Evolutionary conservation across 805 yeast genomes (phyloP).

Genomic region (Wickerhamiella azyma): DNA sequence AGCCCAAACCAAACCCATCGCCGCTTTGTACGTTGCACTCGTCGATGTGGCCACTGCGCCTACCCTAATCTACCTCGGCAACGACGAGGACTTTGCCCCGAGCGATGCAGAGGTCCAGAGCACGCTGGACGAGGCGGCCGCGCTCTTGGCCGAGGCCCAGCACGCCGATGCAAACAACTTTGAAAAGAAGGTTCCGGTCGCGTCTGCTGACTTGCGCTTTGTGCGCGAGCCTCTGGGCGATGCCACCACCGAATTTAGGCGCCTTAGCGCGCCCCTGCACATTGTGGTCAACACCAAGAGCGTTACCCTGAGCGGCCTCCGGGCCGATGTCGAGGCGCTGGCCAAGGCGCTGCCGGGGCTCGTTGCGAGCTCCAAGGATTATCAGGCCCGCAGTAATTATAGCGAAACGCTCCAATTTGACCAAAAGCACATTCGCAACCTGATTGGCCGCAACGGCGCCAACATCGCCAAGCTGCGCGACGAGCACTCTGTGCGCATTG

Average conservation of each 20-base stretch:
- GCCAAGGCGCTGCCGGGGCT: slow-evolving; percentile 39
- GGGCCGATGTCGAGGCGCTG: slow-evolving; percentile 44
- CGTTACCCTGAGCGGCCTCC: slow-evolving; percentile 37
- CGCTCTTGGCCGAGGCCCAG: slow-evolving; percentile 44
- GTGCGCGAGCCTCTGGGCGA: slow-evolving; percentile 39
- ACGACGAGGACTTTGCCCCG: slow-evolving; percentile 57
- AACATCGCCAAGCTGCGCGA: slow-evolving; percentile 54
- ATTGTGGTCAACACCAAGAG: slow-evolving; percentile 37
- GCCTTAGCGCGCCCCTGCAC: slow-evolving; percentile 1
- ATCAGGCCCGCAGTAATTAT: slow-evolving; percentile 34
- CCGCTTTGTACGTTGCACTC: slow-evolving; percentile 33
- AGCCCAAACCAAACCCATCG: slow-evolving; percentile 27
- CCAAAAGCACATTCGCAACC: slow-evolving; percentile 49
- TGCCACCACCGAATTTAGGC: slow-evolving; percentile 11
- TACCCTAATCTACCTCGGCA: slow-evolving; percentile 40
- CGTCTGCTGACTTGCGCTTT: slow-evolving; percentile 41
- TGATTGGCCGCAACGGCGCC: slow-evolving; percentile 84
- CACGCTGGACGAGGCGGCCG: slow-evolving; percentile 41
- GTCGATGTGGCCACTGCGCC: slow-evolving; percentile 42
- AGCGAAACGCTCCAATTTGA: slow-evolving; percentile 47
- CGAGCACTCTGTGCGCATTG: slow-evolving; percentile 62
- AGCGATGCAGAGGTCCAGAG: slow-evolving; percentile 43
- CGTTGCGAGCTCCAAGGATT: slow-evolving; percentile 42
- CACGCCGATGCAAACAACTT: slow-evolving; percentile 41
- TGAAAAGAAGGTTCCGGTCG: slow-evolving; percentile 38